Evolutionary conservation across 2,329 filamentous ascomycete genomes (phyloP).

Genomic region (Exserohilum turcica): DNA sequence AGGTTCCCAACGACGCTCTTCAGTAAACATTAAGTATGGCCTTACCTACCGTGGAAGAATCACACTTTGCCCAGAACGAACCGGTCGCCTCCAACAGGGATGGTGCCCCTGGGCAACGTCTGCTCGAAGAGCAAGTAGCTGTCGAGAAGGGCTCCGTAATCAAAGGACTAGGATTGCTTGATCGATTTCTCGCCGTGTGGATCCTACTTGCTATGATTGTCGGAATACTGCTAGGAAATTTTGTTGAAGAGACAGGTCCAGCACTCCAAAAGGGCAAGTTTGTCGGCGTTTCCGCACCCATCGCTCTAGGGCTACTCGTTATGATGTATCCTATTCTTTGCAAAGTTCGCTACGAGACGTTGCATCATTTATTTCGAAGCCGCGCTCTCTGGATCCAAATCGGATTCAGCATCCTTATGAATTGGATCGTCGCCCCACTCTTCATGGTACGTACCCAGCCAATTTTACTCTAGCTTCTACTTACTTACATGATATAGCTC

Average conservation of each 20-base stretch:
- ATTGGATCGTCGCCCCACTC: constrained; percentile 82
- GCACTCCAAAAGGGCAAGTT: constrained; percentile 71
- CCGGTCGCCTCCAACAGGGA: too few relatives aligned
- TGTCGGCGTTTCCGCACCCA: constrained; percentile 68
- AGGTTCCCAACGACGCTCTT: too few relatives aligned
- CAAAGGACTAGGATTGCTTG: constrained; percentile 42
- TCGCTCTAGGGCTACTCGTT: constrained; percentile 76
- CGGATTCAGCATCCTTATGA: constrained; percentile 71
- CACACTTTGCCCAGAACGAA: too few relatives aligned
- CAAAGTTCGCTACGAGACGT: constrained; percentile 75
- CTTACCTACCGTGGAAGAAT: too few relatives aligned
- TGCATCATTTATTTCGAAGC: constrained; percentile 67
- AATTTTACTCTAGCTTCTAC: neutral
- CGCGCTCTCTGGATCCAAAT: constrained; percentile 73
- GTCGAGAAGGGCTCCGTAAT: constrained; percentile 16
- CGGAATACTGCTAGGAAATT: constrained; percentile 64
- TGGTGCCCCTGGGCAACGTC: neutral
- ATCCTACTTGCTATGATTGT: constrained; percentile 74
- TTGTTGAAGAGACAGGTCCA: constrained; percentile 64
- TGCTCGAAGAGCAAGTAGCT: neutral
- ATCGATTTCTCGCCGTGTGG: constrained; percentile 50
- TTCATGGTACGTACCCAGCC: constrained; percentile 65
- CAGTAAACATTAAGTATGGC: too few relatives aligned
- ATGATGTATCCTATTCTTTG: constrained; percentile 92
- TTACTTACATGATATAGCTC: constrained; percentile 51